Evolutionary conservation across 2,329 filamentous ascomycete species (phyloP), one percentile per base, ranked within the genome.

Genomic region (Coniochaeta hoffmannii): DNA sequence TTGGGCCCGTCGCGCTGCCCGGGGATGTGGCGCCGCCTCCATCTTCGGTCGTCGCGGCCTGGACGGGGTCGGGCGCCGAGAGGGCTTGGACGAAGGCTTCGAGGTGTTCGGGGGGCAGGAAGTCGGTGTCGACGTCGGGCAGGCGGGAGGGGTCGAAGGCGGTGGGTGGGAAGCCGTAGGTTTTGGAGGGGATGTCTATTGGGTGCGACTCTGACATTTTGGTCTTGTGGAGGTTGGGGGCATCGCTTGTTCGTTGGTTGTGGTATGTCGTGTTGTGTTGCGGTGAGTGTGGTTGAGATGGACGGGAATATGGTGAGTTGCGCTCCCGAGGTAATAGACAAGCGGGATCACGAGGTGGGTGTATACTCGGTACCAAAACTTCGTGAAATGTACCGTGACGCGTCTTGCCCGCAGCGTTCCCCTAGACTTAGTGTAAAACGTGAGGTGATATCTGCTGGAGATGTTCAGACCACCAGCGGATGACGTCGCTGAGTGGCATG

Each of bases 121-220:
- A 97, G 56, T 94, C 85, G 64, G 80, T 79, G 68, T 92, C 81
- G 69, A 79, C 83, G 70, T 96, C 91, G n/a, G 91, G 92, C 19
- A 97, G 79, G 35, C 73, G 75, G 15, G 78, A 78, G 58, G 80
- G 76, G 69, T 94, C 87, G 72, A 87, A 91, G 49, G 80, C 82
- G 60, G 86, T 77, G 38, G 75, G 67, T 5, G 79, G 76, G 65
- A 85, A 86, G 61, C 85, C 86, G 61, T 84, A 83, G 36, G 68
- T 65, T 56, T 68, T 68, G 44, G 70, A 56, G 1, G 67, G 67
- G 3, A 57, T 57, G 41, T 50, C 31, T 51, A 30, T 44, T 34
- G 49, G 49, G n/a, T n/a, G n/a, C n/a, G n/a, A n/a, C 32, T 51
- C 22, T 8, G 49, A 11, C 49, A 51, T 51, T 31, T 30, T 52